These are phyloP conservation scores for Podospora anserina DNA, from an alignment of 495 filamentous ascomycete species.

Conservation along the genomic window DNA sequence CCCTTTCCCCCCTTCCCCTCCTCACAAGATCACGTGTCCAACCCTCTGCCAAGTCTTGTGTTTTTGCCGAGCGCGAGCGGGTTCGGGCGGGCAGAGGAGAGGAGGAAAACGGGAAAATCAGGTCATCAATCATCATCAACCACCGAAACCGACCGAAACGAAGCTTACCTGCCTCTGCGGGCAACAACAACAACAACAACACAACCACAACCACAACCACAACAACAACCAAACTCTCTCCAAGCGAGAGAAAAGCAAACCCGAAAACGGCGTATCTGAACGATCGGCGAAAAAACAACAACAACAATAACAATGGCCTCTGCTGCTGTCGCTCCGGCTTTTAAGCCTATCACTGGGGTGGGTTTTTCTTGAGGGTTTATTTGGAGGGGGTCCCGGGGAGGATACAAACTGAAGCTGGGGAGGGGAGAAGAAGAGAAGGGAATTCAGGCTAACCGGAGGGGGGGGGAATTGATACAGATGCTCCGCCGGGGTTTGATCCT, in stretches of 20 bases:
- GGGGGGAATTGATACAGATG: constrained; percentile 38
- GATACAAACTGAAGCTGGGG: not conserved
- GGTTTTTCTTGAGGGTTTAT: constrained; percentile 14
- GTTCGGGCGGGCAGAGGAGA: too few relatives aligned
- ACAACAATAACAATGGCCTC: constrained; percentile 20
- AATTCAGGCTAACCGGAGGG: constrained; percentile 18
- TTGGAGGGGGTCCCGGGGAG: not conserved
- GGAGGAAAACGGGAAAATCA: too few relatives aligned
- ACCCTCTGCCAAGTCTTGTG: too few relatives aligned
- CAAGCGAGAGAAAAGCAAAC: too few relatives aligned
- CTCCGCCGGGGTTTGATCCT: constrained; percentile 49
- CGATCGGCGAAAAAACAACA: not conserved
- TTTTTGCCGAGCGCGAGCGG: too few relatives aligned
- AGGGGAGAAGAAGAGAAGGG: not conserved
- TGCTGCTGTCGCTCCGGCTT: constrained; percentile 20
- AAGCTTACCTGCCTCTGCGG: too few relatives aligned
- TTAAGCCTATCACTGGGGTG: constrained; percentile 39
- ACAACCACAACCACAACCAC: too few relatives aligned
- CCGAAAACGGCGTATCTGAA: not conserved
- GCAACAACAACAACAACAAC: too few relatives aligned
- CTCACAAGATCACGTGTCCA: not conserved
- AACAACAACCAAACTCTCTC: too few relatives aligned
- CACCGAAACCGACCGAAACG: too few relatives aligned
- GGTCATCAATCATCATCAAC: too few relatives aligned
- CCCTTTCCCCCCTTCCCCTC: too few relatives aligned